Evolutionary conservation across 176 grass and related monocot genomes (phyloP).

Genomic region (Bromus sterilis): DNA sequence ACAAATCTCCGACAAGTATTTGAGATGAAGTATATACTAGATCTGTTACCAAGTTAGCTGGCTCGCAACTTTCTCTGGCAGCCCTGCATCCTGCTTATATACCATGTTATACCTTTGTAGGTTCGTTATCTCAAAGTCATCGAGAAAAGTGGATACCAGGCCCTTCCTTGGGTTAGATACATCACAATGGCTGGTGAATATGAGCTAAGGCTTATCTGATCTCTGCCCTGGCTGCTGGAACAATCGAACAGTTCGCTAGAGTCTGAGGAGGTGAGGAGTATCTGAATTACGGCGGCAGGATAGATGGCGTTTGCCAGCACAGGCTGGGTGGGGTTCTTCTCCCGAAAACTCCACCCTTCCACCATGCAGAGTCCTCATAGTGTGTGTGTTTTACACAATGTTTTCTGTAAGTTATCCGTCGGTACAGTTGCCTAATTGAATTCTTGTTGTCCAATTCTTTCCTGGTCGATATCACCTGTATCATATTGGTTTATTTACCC

Average conservation of each 20-base stretch:
- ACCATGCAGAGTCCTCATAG: background rate
- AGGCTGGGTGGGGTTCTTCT: background rate
- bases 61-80: background rate
- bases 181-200: constrained; percentile 99
- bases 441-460: background rate
- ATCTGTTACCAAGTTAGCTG: background rate
- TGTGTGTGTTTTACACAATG: background rate
- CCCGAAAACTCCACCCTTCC: background rate
- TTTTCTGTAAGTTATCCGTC: background rate
- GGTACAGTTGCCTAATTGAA: background rate
- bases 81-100: background rate
- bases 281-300: background rate
- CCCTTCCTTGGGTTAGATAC: constrained; percentile 95
- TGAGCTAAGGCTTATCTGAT: constrained; percentile 85
- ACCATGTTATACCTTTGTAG: constrained; percentile 30
- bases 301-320: background rate
- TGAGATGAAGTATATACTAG: too few relatives aligned
- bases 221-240: background rate
- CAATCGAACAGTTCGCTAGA: background rate
- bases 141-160: constrained; percentile 96
- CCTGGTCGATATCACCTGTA: constrained; percentile 8
- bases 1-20: too few relatives aligned
- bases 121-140: constrained; percentile 98
- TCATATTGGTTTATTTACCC: background rate
- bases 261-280: background rate